A percentile compares a stretch with the other conserved stretches of the same genome.
Conservation (phyloP, 2,329 filamentous ascomycete species). For the Aureobasidium melanogenum region DNA sequence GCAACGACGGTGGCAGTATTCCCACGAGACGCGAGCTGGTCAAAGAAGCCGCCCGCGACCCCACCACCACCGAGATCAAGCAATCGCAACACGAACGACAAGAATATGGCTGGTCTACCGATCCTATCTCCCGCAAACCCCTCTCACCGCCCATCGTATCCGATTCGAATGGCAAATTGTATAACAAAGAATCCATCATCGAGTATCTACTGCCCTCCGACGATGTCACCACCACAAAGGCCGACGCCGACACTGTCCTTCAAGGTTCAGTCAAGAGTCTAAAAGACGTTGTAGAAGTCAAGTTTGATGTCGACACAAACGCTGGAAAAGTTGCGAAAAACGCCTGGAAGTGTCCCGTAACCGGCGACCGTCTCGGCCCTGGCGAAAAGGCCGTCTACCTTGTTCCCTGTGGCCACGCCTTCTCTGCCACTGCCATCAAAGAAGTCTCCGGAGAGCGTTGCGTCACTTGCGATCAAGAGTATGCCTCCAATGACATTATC, state of each 20-base stretch:
- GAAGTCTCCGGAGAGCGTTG: conserved; percentile 49
- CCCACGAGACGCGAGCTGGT: conserved; percentile 93
- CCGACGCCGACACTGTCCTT: conserved; percentile 54
- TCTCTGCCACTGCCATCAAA: conserved; percentile 75
- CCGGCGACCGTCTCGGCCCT: conserved; percentile 75
- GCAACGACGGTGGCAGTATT: conserved; percentile 94
- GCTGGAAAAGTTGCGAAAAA: conserved; percentile 39
- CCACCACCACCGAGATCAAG: conserved; percentile 79
- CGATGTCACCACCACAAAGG: conserved; percentile 37
- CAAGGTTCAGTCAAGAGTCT: conserved; percentile 63
- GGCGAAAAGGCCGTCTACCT: conserved; percentile 66
- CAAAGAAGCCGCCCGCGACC: conserved; percentile 77
- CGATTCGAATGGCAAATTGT: conserved; percentile 73
- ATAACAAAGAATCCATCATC: conserved; percentile 85
- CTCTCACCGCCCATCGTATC: conserved; percentile 72
- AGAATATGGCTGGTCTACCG: conserved; percentile 76
- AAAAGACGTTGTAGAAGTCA: conserved; percentile 79
- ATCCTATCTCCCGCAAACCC: conserved; percentile 72
- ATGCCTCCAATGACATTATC: conserved; percentile 68
- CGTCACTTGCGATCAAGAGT: conserved; percentile 61
- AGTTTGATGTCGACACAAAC: conserved; percentile 53
- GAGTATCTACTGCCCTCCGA: conserved; percentile 53
- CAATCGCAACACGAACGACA: conserved; percentile 78
- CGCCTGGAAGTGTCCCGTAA: conserved; percentile 73
- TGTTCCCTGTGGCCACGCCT: conserved; percentile 91